Conservation (phyloP, 192 early-diverging fungal species). For the Coemansia sp. region DNA sequence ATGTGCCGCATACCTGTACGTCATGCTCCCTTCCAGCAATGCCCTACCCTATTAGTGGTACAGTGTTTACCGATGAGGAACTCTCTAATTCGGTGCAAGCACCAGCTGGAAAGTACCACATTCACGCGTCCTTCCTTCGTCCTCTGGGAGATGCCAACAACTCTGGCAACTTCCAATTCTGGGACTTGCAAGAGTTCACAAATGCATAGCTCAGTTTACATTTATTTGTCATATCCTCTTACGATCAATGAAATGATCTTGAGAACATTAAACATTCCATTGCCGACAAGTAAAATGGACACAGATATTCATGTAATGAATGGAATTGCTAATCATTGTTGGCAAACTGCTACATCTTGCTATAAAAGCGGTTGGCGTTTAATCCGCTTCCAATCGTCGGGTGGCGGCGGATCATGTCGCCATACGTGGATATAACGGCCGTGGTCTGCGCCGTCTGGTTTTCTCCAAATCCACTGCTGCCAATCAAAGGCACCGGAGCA, state of each 20-base stretch:
- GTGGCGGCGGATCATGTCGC: constrained; percentile 20
- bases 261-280: too few species aligned
- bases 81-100: constrained; percentile 1
- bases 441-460: neutral
- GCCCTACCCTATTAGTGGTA: neutral
- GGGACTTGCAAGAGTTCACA: constrained; percentile 37
- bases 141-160: constrained; percentile 39
- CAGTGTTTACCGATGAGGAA: constrained; percentile 24
- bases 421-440: constrained; percentile 8
- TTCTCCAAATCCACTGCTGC: neutral
- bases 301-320: too few species aligned
- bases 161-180: constrained; percentile 38
- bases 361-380: constrained; percentile 25
- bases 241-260: too few species aligned
- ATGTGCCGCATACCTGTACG: constrained; percentile 21
- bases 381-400: constrained; percentile 16
- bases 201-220: neutral
- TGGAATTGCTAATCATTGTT: too few species aligned
- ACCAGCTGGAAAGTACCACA: constrained; percentile 43
- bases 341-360: constrained; percentile 13
- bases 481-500: neutral
- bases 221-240: too few species aligned
- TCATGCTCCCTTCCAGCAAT: neutral
- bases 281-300: too few species aligned
- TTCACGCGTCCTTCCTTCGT: constrained; percentile 32